phyloP scores from a whole-genome alignment of 164 flowering plant species.

The Protea cynaroides region DNA sequence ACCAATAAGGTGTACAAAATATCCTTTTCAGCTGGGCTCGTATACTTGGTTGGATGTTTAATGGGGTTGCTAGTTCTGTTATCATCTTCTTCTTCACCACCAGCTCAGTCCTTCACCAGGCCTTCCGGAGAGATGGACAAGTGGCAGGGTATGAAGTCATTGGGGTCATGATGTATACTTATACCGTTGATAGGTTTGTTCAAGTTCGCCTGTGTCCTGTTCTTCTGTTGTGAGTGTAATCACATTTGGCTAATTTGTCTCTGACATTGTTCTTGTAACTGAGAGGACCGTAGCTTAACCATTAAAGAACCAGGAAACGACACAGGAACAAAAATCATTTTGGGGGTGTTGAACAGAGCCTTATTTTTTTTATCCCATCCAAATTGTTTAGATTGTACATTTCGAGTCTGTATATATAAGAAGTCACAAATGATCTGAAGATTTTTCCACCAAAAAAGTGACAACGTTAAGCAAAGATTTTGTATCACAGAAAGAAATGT shows the following conservation, averaged over 20 bases:
- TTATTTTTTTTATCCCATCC: background rate
- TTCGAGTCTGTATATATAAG: conserved; percentile 13
- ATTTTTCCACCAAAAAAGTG: background rate
- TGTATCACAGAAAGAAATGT: background rate
- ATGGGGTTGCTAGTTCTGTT: conserved; percentile 52
- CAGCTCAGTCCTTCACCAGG: conserved; percentile 32
- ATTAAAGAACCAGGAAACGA: too few species aligned
- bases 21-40: conserved; percentile 76
- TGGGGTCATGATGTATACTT: conserved; percentile 63
- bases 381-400: conserved; percentile 11
- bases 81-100: conserved; percentile 62
- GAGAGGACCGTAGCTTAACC: too few species aligned
- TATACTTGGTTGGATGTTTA: conserved; percentile 80
- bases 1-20: conserved; percentile 70
- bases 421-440: background rate
- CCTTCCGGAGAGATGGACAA: conserved; percentile 59
- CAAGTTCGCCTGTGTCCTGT: background rate
- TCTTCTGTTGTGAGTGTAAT: background rate
- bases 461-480: background rate
- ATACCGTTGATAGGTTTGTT: conserved; percentile 43
- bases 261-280: background rate
- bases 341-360: background rate
- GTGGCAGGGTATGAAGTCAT: conserved; percentile 48
- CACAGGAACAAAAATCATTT: background rate
- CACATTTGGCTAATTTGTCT: background rate